A percentile compares a stretch with the other conserved stretches of the same genome.
Conservation (phyloP, 108 stramenopile species). For the Pseudonitzschia multiseries region DNA sequence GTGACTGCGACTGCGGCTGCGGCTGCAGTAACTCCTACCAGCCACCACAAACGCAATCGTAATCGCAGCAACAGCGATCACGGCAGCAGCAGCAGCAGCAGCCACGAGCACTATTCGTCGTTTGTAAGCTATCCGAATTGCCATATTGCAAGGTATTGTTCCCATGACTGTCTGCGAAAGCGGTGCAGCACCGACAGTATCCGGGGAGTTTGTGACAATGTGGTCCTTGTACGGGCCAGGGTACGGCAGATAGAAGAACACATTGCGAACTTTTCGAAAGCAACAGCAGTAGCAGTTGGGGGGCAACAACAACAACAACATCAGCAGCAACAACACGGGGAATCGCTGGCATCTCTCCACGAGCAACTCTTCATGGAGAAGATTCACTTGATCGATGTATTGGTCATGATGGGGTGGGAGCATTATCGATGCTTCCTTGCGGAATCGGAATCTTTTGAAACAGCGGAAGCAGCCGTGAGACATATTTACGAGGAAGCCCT, state of each 20-base stretch:
- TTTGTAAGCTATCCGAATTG: background rate
- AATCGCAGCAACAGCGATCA: background rate
- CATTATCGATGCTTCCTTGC: constrained; percentile 1
- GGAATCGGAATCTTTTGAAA: constrained; percentile 5
- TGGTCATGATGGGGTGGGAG: constrained; percentile 12
- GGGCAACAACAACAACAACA: background rate
- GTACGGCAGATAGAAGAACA: background rate
- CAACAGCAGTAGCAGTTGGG: background rate
- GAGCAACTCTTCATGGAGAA: constrained; percentile 11
- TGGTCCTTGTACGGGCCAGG: background rate
- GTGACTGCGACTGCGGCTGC: too few relatives aligned
- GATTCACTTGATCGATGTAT: constrained; percentile 3
- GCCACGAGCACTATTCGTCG: background rate
- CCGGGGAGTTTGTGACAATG: background rate
- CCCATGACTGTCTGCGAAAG: background rate
- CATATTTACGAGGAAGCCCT: constrained; percentile 13
- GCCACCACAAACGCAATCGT: background rate
- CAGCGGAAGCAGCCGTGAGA: constrained; percentile 2
- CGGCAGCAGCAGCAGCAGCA: background rate
- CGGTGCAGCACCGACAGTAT: background rate
- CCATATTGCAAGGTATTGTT: constrained; percentile 4
- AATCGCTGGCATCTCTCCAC: background rate
- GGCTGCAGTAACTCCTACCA: background rate
- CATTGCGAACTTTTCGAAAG: background rate
- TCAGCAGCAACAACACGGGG: background rate